A percentile compares a stretch with the other conserved stretches of the same genome.
Evolutionary conservation across 2,329 filamentous ascomycete genomes (phyloP).

Genomic region (Tolypocladium sp.): DNA sequence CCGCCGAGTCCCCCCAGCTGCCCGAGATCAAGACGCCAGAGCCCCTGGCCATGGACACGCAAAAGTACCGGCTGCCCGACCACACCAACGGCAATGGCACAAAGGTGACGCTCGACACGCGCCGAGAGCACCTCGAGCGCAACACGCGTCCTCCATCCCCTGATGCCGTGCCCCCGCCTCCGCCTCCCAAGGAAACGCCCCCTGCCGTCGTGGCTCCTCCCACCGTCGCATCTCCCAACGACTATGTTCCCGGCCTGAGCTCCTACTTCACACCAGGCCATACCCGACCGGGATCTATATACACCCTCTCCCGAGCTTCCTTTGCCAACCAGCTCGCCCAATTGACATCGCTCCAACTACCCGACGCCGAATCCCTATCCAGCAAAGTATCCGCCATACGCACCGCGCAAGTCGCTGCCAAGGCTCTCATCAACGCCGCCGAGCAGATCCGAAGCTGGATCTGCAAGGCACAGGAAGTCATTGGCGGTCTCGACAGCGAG

Average conservation of each 20-base stretch:
- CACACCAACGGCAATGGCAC: constrained; percentile 59
- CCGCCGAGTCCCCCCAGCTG: constrained; percentile 26
- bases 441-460: constrained; percentile 95
- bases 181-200: constrained; percentile 32
- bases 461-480: constrained; percentile 79
- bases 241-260: constrained; percentile 40
- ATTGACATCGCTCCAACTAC: constrained; percentile 81
- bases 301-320: constrained; percentile 83
- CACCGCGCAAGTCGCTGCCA: constrained; percentile 74
- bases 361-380: constrained; percentile 74
- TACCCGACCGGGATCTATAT: constrained; percentile 75
- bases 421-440: constrained; percentile 74
- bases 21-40: constrained; percentile 42
- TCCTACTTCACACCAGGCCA: constrained; percentile 60
- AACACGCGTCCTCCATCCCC: constrained; percentile 29
- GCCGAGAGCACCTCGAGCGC: constrained; percentile 48
- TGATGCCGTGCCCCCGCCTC: constrained; percentile 24
- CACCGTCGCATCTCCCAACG: constrained; percentile 21
- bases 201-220: constrained; percentile 15
- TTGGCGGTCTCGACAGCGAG: constrained; percentile 82
- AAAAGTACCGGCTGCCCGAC: constrained; percentile 68
- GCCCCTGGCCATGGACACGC: constrained; percentile 56
- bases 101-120: constrained; percentile 49
- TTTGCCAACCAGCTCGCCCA: constrained; percentile 91
- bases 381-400: constrained; percentile 77